Base-by-base conservation (phyloP, 495 filamentous ascomycete species). In the Neurospora sp. region DNA sequence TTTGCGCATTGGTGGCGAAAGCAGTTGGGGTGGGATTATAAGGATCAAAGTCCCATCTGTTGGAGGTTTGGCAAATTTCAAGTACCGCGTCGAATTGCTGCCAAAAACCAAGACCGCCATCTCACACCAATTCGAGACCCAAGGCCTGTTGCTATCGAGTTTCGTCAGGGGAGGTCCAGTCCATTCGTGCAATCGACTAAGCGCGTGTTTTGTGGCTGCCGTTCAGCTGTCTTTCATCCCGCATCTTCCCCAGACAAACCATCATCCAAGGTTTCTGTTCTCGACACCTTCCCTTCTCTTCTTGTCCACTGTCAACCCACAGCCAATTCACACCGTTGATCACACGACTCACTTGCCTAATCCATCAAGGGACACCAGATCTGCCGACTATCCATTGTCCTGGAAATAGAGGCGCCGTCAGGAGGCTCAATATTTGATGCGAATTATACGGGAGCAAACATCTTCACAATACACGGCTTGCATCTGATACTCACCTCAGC, bases 201-300 rank as follows among this genome's bases (percentile, higher is more conserved):
- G 54, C 54, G 54, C 54, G 54, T 66, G 54, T 42, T 72, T 41
- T 71, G 76, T 78, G 75, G 75, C 75, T 74, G 76, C 73, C 75
- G 73, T 74, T 78, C 76, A 76, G 75, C 76, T 78, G 76, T 78
- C 73, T 73, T 60, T 49, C 73, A 73, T 66, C 71, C 74, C 70
- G 44, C 73, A 66, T 70, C 69, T 75, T 72, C 76, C 76, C 75
- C 76, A 74, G 75, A 76, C 72, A 70, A 76, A 69, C 69, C 72
- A 41, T 72, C 54, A 16, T 62, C 54, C 54, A 66, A 35, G 54
- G 54, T 66, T 66, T 66, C 54, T 66, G 54, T 66, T 18, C 27
- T 66, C 27, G 54, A 66, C 27, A 66, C 14, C 54, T 66, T 35
- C 54, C 54, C 54, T 66, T 66, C 54, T 66, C 54, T 66, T 66